Evolutionary conservation across 306 rosid genomes (phyloP).

Genomic region (Sindora glabra): DNA sequence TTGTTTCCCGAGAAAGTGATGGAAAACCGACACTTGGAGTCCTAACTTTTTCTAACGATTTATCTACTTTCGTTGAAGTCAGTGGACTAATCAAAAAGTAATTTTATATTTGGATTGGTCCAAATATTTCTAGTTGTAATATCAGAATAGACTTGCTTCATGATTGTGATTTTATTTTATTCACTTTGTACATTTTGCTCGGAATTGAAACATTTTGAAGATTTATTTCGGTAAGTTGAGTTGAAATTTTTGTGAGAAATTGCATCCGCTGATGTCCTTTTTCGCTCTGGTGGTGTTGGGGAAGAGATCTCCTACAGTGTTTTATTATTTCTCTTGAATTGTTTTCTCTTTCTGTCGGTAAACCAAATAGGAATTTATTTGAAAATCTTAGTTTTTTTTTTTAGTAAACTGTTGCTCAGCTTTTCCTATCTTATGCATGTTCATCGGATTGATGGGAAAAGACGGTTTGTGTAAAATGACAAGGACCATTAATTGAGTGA

Average conservation of each 20-base stretch:
- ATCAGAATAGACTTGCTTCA: slow-evolving; percentile 13
- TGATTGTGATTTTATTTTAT: neutral
- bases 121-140: neutral
- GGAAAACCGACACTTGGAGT: slow-evolving; percentile 21
- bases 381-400: neutral
- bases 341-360: neutral
- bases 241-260: neutral
- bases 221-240: neutral
- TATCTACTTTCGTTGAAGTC: neutral
- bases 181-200: slow-evolving; percentile 13
- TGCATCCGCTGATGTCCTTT: neutral
- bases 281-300: slow-evolving; percentile 6
- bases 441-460: slow-evolving; percentile 2
- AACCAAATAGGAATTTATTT: neutral
- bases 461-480: slow-evolving; percentile 6
- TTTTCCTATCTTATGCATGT: neutral
- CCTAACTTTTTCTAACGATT: slow-evolving; percentile 1
- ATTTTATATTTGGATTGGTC: neutral
- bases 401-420: neutral
- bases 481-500: neutral
- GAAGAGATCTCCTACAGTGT: slow-evolving; percentile 1
- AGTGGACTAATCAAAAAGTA: neutral
- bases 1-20: slow-evolving; percentile 14
- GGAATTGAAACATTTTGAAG: neutral
- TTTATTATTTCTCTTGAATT: neutral